Evolutionary conservation across 2,329 filamentous ascomycete species (phyloP), one percentile per base, ranked within the genome.

Genomic region (Alternaria hordeiaustralica): DNA sequence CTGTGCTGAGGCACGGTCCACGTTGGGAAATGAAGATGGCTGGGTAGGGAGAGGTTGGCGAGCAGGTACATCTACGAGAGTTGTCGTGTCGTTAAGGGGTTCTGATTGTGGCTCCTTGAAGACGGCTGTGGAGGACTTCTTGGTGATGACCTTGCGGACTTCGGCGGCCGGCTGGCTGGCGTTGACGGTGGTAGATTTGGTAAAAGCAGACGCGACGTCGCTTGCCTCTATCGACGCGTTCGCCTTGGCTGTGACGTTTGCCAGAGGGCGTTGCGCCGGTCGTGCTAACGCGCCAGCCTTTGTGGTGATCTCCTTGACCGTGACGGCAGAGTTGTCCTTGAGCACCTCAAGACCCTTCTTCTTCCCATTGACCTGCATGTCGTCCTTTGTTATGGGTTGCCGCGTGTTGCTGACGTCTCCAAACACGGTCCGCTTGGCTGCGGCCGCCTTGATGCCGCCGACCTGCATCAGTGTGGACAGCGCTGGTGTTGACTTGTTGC

Each of bases 361-460:
- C 63, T 78, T 77, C 62, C 80, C 82, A 26, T 77, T 70, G 25
- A 87, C 75, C 56, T 82, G 82, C 41, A 83, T 83, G 71, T 91
- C 89, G 77, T 91, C 89, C 71, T 87, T 87, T 60, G 74, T 71
- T 66, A 75, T 28, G 26, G 71, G 73, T 47, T 75, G 72, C 56
- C 75, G 80, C 44, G 84, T 89, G 75, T 94, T 95, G 84, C 92
- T 96, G 65, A 96, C 87, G 78, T 97, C 94, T 54, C 88, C 92
- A 80, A 96, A 94, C 12, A 89, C 92, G 66, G 90, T 89, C 70
- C 94, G 89, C 83, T 94, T 96, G 59, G 89, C 85, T 61, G 87
- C 85, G 55, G 87, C 85, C 58, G 86, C 85, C 79, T 90, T 92
- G 68, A 90, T 80, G 43, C 84, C 85, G 61, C 83, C 85, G 54